Percentiles rank a stretch among this genome's conserved stretches.
Evolutionary conservation across 495 filamentous ascomycete species (phyloP).

Genomic region (Xylaria scruposa): DNA sequence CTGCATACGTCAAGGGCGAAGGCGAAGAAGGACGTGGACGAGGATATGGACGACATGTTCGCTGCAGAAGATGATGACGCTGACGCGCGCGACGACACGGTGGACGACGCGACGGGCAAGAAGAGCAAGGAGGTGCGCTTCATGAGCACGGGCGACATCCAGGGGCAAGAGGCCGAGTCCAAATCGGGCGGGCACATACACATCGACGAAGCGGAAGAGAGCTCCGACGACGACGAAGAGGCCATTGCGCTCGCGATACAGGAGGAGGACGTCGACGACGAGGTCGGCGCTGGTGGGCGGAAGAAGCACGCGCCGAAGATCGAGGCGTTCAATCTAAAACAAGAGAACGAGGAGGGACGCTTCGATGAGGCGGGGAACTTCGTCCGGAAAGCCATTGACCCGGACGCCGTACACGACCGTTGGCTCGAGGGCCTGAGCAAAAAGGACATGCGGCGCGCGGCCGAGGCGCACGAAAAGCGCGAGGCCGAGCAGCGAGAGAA

Average conservation of each 20-base stretch:
- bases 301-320: conserved; percentile 96
- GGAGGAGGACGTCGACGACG: conserved; percentile 77
- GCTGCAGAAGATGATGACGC: conserved; percentile 73
- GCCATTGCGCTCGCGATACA: conserved; percentile 69
- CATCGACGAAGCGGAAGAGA: conserved; percentile 50
- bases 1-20: conserved; percentile 44
- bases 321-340: conserved; percentile 93
- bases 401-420: conserved; percentile 86
- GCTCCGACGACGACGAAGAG: conserved; percentile 65
- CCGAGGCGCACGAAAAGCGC: conserved; percentile 84
- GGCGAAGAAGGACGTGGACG: conserved; percentile 61
- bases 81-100: conserved; percentile 58
- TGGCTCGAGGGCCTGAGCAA: conserved; percentile 94
- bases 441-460: conserved; percentile 88
- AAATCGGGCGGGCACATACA: conserved; percentile 73
- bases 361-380: conserved; percentile 93
- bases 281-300: conserved; percentile 85
- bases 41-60: conserved; percentile 91
- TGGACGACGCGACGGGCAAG: conserved; percentile 59
- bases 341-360: conserved; percentile 88
- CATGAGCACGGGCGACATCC: conserved; percentile 75
- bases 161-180: conserved; percentile 79
- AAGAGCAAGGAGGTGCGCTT: conserved; percentile 83
- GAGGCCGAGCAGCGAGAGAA: conserved; percentile 75
- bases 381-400: conserved; percentile 86